Evolutionary conservation across 345 rosid genomes (phyloP).

Genomic region (Sisymbrium irio): DNA sequence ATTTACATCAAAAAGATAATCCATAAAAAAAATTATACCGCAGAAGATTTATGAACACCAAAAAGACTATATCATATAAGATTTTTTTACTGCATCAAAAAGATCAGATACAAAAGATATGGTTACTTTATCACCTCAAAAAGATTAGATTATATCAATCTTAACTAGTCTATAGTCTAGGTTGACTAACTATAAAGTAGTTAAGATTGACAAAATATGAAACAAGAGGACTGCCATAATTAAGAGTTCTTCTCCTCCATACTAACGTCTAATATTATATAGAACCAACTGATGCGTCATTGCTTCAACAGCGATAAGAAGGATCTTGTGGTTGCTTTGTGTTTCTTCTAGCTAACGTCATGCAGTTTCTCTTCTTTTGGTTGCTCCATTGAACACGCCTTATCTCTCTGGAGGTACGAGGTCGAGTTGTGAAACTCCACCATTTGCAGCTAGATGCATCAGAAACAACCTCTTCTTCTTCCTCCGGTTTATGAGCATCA

Average conservation of each 20-base stretch:
- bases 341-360: neutral
- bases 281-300: neutral
- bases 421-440: neutral
- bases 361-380: neutral
- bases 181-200: neutral
- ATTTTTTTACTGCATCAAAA: too few species aligned
- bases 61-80: too few species aligned
- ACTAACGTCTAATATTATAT: neutral
- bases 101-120: too few species aligned
- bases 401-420: neutral
- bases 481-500: neutral
- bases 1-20: too few species aligned
- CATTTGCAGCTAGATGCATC: conserved; percentile 2
- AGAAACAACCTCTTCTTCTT: neutral
- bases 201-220: neutral
- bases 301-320: conserved; percentile 13
- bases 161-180: too few species aligned
- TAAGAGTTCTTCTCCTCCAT: neutral
- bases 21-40: too few species aligned
- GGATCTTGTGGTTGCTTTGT: conserved; percentile 8
- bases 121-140: too few species aligned
- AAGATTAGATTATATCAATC: too few species aligned
- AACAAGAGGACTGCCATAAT: neutral
- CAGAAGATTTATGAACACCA: too few species aligned
- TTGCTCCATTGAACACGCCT: conserved; percentile 13